Conservation (phyloP, 805 yeast genomes). For the Trichomonascus vanleenenianus region DNA sequence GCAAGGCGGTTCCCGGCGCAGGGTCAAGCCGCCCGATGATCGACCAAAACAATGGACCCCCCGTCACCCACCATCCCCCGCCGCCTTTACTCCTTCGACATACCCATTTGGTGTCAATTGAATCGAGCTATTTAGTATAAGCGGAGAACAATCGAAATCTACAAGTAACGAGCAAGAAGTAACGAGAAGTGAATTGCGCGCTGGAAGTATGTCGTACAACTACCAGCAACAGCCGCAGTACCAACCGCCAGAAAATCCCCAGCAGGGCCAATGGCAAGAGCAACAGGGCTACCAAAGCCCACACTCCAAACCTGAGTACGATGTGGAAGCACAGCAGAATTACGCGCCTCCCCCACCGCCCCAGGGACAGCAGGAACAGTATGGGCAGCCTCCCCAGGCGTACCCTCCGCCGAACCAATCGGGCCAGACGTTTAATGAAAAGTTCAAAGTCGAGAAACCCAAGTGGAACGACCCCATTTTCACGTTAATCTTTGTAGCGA, state of each 20-base stretch:
- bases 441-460: slow-evolving; percentile 59
- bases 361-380: slow-evolving; percentile 8
- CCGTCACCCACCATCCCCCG: too few relatives aligned
- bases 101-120: too few relatives aligned
- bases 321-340: neutral
- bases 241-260: neutral
- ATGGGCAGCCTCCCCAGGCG: slow-evolving; percentile 3
- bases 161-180: too few relatives aligned
- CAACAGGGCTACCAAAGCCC: slow-evolving; percentile 3
- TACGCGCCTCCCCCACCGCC: slow-evolving; percentile 10
- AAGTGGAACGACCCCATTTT: slow-evolving; percentile 60
- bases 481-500: slow-evolving; percentile 31
- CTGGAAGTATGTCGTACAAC: too few relatives aligned
- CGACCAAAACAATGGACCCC: too few relatives aligned
- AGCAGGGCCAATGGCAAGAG: neutral
- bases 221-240: too few relatives aligned
- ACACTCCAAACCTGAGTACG: neutral
- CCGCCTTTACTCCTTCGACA: too few relatives aligned
- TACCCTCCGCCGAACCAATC: slow-evolving; percentile 15
- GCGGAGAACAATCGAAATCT: too few relatives aligned
- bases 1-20: too few relatives aligned
- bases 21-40: too few relatives aligned
- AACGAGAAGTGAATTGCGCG: too few relatives aligned
- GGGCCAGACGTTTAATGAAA: slow-evolving; percentile 51
- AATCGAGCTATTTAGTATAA: too few relatives aligned